These are phyloP conservation scores for Echium plantagineum DNA, from an alignment of 257 asterid species.

Conservation along the genomic window DNA sequence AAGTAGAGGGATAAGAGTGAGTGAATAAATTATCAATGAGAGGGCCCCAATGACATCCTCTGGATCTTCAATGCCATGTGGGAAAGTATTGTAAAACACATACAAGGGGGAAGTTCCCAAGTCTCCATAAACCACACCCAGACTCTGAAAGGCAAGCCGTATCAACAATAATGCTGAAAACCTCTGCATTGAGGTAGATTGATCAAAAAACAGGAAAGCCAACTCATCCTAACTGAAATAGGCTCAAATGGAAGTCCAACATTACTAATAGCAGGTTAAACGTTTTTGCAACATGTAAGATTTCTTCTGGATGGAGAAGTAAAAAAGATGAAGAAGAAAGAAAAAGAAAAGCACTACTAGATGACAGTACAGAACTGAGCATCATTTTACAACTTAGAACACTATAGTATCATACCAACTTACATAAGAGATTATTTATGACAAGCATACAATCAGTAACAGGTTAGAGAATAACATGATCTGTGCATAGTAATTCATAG, in stretches of 20 bases:
- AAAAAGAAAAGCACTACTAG: no score
- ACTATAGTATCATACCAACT: no score
- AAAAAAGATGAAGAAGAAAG: background rate
- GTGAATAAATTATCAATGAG: conserved; percentile 84
- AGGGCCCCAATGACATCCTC: conserved; percentile 91
- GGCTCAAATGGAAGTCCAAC: background rate
- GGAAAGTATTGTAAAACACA: conserved; percentile 90
- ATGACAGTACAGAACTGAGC: background rate
- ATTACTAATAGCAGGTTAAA: background rate
- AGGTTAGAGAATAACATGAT: no score
- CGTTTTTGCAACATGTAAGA: background rate
- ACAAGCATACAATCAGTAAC: no score
- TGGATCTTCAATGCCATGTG: conserved; percentile 55
- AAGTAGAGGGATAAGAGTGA: conserved; percentile 85
- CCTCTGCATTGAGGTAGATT: conserved; percentile 38
- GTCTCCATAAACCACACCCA: conserved; percentile 97
- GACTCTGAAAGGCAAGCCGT: conserved; percentile 93
- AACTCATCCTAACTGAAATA: no score
- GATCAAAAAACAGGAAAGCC: conserved; percentile 1
- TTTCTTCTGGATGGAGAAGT: background rate
- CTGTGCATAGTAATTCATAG: no score
- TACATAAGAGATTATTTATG: no score
- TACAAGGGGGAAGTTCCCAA: conserved; percentile 94
- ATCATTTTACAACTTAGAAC: no score
- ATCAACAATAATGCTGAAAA: conserved; percentile 66